Evolutionary conservation across 1,284 basidiomycete genomes (phyloP), one percentile per base, ranked within the genome.

Genomic region (Erythrobasidium hasegawianum): DNA sequence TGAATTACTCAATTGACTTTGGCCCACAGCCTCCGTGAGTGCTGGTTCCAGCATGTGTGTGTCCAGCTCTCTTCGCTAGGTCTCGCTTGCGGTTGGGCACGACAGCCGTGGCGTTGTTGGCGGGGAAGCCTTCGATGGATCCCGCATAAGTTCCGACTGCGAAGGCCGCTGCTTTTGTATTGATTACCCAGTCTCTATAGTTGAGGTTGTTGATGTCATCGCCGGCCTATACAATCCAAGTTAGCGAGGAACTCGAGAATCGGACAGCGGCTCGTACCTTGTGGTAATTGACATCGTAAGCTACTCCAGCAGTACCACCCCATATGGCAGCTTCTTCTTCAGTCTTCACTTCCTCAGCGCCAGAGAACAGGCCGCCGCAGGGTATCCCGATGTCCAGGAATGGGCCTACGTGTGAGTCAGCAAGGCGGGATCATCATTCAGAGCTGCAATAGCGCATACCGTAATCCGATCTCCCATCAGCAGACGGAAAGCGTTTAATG

Each of bases 131-230:
- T 33, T 45, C 59, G 20, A 62, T 24, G 18, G 47, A 53, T 1
- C 40, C 27, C 11, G 59, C 50, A 33, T 61, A 61, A 1, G 59
- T 61, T 18, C 47, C 59, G 16, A 61, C 40, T 14, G 59, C 49
- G 20, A 52, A 61, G 7, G 59, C 59, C 20, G 50, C 59, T 16
- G 47, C 59, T 22, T 52, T 61, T 26, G 59, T 53, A 41, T 61
- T 61, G 45, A 61, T 33, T 18, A 53, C 20, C 59, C 59, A 61
- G 26, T 45, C 59, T 29, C 52, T 27, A 3, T 50, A 61, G 18
- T 45, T 49, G 38, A 61, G 59, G 26, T 61, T 61, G 50, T 61
- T 61, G 33, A 61, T 53, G 20, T 61, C 59, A 49, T 61, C 59
- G 50, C 59, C 47, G 4, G 39, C 40, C 56, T 57, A 11, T 45